These are phyloP conservation scores for Trichoderma simmonsii DNA, from an alignment of 2,329 filamentous ascomycete genomes.

Conservation along the genomic window DNA sequence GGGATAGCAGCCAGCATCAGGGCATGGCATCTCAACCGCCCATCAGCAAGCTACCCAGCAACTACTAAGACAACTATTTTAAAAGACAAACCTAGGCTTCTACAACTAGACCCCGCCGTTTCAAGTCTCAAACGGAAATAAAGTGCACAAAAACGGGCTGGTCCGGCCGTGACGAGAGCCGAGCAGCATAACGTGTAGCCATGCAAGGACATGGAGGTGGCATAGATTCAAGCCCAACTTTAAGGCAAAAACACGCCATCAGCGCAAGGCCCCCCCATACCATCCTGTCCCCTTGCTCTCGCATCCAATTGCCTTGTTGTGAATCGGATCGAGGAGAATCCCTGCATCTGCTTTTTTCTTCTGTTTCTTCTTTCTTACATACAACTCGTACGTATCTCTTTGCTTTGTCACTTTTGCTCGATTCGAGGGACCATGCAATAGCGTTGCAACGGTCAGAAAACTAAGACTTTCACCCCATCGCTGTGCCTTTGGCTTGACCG, in stretches of 20 bases:
- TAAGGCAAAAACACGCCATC: conserved; percentile 4
- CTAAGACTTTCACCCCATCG: not conserved
- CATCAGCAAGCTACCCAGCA: not conserved
- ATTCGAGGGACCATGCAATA: not conserved
- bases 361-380: not conserved
- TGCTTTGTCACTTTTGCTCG: not conserved
- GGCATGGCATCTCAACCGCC: not conserved
- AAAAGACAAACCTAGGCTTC: not conserved
- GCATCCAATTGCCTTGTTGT: not conserved
- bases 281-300: not conserved
- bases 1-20: not conserved
- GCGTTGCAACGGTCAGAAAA: not conserved
- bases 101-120: not conserved
- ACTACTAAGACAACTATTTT: not conserved
- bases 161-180: not conserved
- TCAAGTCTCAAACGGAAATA: conserved; percentile 1
- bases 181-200: not conserved
- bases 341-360: not conserved
- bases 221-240: not conserved
- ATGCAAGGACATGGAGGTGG: not conserved
- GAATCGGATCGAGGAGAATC: not conserved
- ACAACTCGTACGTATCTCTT: not conserved
- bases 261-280: not conserved
- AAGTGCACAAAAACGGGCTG: not conserved
- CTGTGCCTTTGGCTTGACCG: not conserved